Evolutionary conservation across 1,284 basidiomycete species (phyloP).

Genomic region (Leucoagaricus sp.): DNA sequence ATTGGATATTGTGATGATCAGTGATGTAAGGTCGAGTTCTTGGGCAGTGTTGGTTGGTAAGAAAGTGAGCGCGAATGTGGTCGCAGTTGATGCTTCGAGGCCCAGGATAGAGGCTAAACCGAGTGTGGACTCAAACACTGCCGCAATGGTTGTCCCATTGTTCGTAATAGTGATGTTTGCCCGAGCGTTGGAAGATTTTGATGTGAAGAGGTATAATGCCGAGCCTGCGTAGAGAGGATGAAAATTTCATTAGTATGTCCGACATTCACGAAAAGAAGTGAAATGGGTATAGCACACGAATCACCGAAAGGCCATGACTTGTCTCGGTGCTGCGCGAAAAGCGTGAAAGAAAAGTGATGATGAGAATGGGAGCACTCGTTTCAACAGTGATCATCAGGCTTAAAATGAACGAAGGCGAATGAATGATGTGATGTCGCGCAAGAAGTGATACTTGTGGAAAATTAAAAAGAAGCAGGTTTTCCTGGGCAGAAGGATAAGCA

Average conservation of each 20-base stretch:
- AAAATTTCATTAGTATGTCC: slow-evolving; percentile 4
- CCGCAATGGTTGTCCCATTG: slow-evolving; percentile 31
- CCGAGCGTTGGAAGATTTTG: slow-evolving; percentile 47
- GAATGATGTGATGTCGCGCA: not conserved
- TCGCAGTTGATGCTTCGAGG: slow-evolving; percentile 39
- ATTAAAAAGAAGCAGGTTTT: not conserved
- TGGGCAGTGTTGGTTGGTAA: slow-evolving; percentile 29
- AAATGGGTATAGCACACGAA: not conserved
- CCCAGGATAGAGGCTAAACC: slow-evolving; percentile 37
- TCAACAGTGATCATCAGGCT: slow-evolving; percentile 1
- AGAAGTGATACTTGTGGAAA: not conserved
- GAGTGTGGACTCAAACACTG: slow-evolving; percentile 35
- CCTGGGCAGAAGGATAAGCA: not conserved
- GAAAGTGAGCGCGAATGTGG: slow-evolving; percentile 45
- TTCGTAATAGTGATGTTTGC: slow-evolving; percentile 37
- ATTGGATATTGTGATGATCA: slow-evolving; percentile 41
- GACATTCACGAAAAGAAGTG: not conserved
- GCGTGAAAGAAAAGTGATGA: not conserved
- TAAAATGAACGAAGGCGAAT: not conserved
- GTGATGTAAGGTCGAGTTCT: slow-evolving; percentile 42
- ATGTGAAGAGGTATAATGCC: slow-evolving; percentile 44
- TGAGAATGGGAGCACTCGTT: not conserved
- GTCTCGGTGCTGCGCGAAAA: not conserved
- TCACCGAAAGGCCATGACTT: too few relatives aligned
- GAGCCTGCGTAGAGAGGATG: slow-evolving; percentile 35